Percentiles rank a stretch among this genome's conserved stretches.
These are phyloP conservation scores for Coemansia sp. DNA, from an alignment of 192 early-diverging fungal species.

Conservation along the genomic window DNA sequence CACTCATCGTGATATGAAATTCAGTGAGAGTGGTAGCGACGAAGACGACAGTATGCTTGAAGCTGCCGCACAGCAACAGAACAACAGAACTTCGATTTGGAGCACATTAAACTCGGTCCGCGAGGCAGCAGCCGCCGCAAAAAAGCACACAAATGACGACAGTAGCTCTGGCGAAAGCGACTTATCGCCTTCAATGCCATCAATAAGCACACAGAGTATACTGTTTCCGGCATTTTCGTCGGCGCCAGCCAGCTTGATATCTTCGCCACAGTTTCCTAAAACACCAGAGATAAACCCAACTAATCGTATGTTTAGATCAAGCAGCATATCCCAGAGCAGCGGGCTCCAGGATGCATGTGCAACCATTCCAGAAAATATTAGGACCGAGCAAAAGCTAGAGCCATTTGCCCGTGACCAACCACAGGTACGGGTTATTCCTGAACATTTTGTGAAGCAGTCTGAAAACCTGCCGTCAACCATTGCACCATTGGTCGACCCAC, in stretches of 20 bases:
- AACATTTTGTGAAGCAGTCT: not conserved
- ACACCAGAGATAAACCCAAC: slow-evolving; percentile 10
- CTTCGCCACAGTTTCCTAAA: slow-evolving; percentile 38
- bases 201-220: slow-evolving; percentile 6
- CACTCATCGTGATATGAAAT: not conserved
- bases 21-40: not conserved
- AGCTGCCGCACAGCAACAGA: not conserved
- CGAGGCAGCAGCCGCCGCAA: slow-evolving; percentile 20
- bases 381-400: not conserved
- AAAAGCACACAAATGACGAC: slow-evolving; percentile 7
- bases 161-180: slow-evolving; percentile 9
- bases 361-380: not conserved
- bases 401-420: not conserved
- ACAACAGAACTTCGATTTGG: slow-evolving; percentile 24
- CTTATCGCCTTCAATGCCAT: slow-evolving; percentile 10
- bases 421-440: not conserved
- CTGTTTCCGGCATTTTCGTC: slow-evolving; percentile 36
- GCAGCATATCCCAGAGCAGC: slow-evolving; percentile 1
- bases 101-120: slow-evolving; percentile 27
- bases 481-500: slow-evolving; percentile 38
- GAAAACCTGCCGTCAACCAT: slow-evolving; percentile 4
- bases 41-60: not conserved
- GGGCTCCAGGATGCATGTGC: not conserved
- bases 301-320: not conserved
- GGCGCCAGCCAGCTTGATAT: slow-evolving; percentile 42